Evolutionary conservation across 352 stramenopile species (phyloP).

Genomic region (Phytophthora idaei): DNA sequence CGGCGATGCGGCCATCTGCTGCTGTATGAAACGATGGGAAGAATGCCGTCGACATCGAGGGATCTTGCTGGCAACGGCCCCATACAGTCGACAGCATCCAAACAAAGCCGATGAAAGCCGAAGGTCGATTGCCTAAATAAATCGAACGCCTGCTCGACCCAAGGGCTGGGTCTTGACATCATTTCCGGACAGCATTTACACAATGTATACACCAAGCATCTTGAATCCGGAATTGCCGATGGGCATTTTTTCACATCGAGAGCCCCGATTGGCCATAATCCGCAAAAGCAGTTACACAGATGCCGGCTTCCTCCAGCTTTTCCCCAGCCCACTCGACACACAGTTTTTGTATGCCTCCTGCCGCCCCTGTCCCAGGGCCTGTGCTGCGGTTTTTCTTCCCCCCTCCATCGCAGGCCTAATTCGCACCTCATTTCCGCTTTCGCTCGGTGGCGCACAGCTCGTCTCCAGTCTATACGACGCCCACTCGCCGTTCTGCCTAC

Average conservation of each 20-base stretch:
- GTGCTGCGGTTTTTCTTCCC: constrained; percentile 43
- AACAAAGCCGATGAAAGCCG: neutral
- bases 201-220: neutral
- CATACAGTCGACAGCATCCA: neutral
- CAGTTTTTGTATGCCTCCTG: constrained; percentile 34
- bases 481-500: constrained; percentile 31
- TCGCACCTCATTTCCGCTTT: constrained; percentile 45
- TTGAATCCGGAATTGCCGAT: constrained; percentile 8
- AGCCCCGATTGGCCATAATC: constrained; percentile 35
- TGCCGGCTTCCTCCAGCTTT: constrained; percentile 34
- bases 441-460: constrained; percentile 63
- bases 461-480: constrained; percentile 67
- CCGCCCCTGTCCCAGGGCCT: constrained; percentile 35
- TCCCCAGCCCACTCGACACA: constrained; percentile 12
- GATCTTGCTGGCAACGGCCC: neutral
- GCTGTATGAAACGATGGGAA: constrained; percentile 19
- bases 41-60: neutral
- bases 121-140: neutral
- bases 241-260: constrained; percentile 23
- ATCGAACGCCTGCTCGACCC: neutral
- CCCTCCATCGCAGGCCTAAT: constrained; percentile 24
- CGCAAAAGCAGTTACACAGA: constrained; percentile 36
- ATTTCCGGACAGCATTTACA: neutral
- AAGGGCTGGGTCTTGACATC: neutral
- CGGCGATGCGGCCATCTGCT: constrained; percentile 10